Conservation (phyloP, 1,139 yeast species). For the Debaryomycetaceae sp. region DNA sequence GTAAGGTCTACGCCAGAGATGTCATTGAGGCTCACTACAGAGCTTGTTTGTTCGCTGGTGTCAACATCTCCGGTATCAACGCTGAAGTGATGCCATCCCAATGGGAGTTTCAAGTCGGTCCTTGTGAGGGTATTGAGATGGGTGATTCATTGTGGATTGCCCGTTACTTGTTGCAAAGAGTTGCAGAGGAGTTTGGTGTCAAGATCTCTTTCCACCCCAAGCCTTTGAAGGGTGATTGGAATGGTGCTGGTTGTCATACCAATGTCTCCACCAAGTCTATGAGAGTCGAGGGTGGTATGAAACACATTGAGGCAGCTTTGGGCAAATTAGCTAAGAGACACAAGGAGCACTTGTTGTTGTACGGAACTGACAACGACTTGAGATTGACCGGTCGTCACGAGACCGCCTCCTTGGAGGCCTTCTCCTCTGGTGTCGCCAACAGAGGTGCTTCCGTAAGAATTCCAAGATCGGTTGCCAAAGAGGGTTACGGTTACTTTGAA, state of each 20-base stretch:
- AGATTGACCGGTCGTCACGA: slow-evolving; percentile 98
- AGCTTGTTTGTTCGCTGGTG: slow-evolving; percentile 92
- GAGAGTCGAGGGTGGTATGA: slow-evolving; percentile 97
- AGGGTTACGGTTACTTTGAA: slow-evolving; percentile 97
- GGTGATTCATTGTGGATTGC: slow-evolving; percentile 98
- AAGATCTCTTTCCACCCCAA: slow-evolving; percentile 99
- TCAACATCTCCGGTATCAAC: slow-evolving; percentile 90
- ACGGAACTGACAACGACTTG: slow-evolving; percentile 90
- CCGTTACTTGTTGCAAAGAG: slow-evolving; percentile 87
- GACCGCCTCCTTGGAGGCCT: slow-evolving; percentile 89
- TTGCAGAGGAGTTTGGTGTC: slow-evolving; percentile 98
- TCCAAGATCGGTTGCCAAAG: slow-evolving; percentile 98
- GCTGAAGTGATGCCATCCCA: slow-evolving; percentile 99
- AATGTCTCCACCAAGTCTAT: slow-evolving; percentile 88
- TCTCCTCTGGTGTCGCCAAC: slow-evolving; percentile 98
- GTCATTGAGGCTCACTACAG: slow-evolving; percentile 98
- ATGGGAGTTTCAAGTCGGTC: slow-evolving; percentile 99
- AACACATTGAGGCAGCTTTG: slow-evolving; percentile 85
- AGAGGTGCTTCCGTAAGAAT: slow-evolving; percentile 99
- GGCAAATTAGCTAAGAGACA: slow-evolving; percentile 95
- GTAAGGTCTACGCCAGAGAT: slow-evolving; percentile 97
- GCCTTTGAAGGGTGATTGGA: slow-evolving; percentile 98
- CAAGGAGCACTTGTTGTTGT: slow-evolving; percentile 90
- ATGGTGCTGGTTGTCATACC: slow-evolving; percentile 99
- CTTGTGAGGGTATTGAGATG: slow-evolving; percentile 92